Conservation (phyloP, 768 basidiomycete genomes). For the Fomitopsis pulvina region DNA sequence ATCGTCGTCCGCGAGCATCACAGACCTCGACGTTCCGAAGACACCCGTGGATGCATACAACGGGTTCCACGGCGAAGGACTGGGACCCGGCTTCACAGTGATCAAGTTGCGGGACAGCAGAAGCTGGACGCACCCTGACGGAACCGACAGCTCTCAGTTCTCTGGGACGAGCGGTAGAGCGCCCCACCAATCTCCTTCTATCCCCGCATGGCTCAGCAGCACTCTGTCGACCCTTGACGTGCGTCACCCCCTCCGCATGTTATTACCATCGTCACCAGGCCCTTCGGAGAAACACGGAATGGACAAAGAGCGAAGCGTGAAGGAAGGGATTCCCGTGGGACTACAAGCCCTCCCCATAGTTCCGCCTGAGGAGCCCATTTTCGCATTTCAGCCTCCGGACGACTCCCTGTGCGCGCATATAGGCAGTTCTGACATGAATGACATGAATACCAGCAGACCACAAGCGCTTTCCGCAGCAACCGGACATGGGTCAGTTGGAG, state of each 20-base stretch:
- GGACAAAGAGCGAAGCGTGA: neutral
- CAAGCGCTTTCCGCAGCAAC: too few relatives aligned
- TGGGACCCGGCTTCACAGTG: constrained; percentile 36
- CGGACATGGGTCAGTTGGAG: too few relatives aligned
- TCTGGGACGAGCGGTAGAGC: neutral
- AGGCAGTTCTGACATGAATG: neutral
- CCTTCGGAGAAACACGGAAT: neutral
- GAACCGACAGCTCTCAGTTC: neutral
- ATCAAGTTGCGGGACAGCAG: constrained; percentile 32
- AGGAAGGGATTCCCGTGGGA: neutral
- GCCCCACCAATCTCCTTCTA: constrained; percentile 8
- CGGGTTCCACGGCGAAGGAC: constrained; percentile 24
- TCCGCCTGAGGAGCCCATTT: constrained; percentile 3
- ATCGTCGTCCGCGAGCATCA: constrained; percentile 38
- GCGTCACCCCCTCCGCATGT: constrained; percentile 41
- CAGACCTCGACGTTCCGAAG: constrained; percentile 33
- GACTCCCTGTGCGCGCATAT: neutral
- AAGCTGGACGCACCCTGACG: neutral
- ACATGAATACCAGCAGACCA: too few relatives aligned
- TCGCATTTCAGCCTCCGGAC: constrained; percentile 3
- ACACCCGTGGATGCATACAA: constrained; percentile 37
- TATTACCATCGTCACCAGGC: constrained; percentile 18
- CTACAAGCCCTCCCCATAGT: neutral
- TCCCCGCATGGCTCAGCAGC: constrained; percentile 52
- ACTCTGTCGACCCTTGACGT: constrained; percentile 43